Conservation (phyloP, 257 asterid genomes). For the Lycium ferocissimum region DNA sequence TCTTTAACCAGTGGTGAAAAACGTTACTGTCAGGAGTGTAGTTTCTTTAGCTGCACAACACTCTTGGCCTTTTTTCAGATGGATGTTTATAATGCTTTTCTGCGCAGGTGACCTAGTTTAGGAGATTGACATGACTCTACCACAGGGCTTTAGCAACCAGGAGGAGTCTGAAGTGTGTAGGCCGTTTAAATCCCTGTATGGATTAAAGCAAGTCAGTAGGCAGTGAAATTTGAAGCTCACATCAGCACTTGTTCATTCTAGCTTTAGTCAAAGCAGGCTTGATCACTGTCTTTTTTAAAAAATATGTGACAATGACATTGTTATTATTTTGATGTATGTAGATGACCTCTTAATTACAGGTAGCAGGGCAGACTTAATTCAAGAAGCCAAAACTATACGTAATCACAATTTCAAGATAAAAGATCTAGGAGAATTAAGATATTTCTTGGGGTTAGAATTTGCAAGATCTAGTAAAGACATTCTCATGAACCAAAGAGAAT, state of each 20-base stretch:
- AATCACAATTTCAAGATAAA: too few species aligned
- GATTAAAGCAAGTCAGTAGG: not conserved
- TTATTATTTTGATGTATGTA: too few species aligned
- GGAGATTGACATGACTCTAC: not conserved
- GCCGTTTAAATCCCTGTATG: not conserved
- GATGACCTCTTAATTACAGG: too few species aligned
- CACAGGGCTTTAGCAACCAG: not conserved
- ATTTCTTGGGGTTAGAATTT: too few species aligned
- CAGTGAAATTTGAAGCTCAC: not conserved
- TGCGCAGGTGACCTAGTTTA: not conserved
- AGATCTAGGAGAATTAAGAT: too few species aligned
- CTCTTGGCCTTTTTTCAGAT: not conserved
- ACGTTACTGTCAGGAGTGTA: not conserved
- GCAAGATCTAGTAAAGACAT: too few species aligned
- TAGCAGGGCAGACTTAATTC: too few species aligned
- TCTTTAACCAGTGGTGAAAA: not conserved
- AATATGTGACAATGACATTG: too few species aligned
- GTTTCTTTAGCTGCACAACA: not conserved
- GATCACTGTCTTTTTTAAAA: too few species aligned
- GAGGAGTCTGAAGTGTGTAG: not conserved
- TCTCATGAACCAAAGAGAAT: too few species aligned
- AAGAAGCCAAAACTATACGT: too few species aligned
- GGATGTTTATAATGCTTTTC: not conserved
- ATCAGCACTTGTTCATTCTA: not conserved
- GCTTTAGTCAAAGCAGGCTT: too few species aligned